Percentiles rank a stretch among this genome's conserved stretches.
Conservation (phyloP, 352 stramenopile genomes). For the Pythium pectinolyticum region DNA sequence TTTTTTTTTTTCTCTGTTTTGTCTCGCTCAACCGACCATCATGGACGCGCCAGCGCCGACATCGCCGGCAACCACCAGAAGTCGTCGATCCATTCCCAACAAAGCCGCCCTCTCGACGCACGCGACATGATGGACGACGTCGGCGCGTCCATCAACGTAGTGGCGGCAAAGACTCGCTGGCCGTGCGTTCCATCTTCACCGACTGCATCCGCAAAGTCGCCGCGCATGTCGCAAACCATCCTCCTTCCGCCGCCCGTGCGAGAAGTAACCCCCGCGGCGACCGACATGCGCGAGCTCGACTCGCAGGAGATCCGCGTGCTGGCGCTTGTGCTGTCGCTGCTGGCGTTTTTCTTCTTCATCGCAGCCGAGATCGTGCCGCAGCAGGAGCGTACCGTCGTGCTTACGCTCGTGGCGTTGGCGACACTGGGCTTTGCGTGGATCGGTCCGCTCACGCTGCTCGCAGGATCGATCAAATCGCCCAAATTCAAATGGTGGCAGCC, state of each 20-base stretch:
- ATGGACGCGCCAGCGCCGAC: neutral
- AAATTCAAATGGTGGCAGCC: slow-evolving; percentile 63
- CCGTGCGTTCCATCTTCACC: neutral
- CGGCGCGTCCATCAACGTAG: neutral
- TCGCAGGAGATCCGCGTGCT: slow-evolving; percentile 53
- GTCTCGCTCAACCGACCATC: too few species aligned
- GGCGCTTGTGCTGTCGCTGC: slow-evolving; percentile 52
- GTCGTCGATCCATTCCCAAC: neutral
- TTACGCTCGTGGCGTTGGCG: slow-evolving; percentile 48
- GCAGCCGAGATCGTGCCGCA: slow-evolving; percentile 48
- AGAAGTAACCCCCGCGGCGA: neutral
- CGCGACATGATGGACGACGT: slow-evolving; percentile 4
- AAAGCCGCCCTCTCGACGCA: neutral
- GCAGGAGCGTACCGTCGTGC: slow-evolving; percentile 30
- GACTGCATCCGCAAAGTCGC: neutral
- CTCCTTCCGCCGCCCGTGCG: too few species aligned
- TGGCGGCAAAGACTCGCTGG: neutral
- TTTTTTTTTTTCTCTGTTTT: neutral
- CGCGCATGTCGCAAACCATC: too few species aligned
- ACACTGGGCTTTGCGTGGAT: slow-evolving; percentile 59
- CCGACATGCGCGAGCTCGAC: slow-evolving; percentile 37
- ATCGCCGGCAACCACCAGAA: neutral
- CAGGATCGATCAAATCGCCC: slow-evolving; percentile 40
- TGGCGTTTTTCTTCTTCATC: slow-evolving; percentile 64
- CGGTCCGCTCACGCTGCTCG: slow-evolving; percentile 53